phyloP scores from a whole-genome alignment of 257 asterid species.

The Solanum etuberosum region DNA sequence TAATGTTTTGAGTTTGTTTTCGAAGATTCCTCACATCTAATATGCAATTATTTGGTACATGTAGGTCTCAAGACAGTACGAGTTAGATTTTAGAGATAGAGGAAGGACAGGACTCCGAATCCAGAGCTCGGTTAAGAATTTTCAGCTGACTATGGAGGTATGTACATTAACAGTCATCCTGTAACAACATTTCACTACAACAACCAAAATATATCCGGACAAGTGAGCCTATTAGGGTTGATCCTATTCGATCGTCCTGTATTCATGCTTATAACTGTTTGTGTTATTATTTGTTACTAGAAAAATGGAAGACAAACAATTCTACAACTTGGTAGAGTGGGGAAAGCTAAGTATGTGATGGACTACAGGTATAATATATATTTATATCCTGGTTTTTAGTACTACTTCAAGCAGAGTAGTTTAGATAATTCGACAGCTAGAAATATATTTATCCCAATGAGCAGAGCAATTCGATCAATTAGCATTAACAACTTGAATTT shows the following conservation, averaged over 20 bases:
- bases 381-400: not conserved
- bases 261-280: not conserved
- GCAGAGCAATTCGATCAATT: not conserved
- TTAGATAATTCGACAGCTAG: not conserved
- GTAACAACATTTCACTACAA: not conserved
- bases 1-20: not conserved
- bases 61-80: conserved; percentile 59
- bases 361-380: conserved; percentile 56
- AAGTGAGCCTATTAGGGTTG: not conserved
- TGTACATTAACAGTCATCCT: not conserved
- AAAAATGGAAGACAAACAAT: conserved; percentile 77
- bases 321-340: conserved; percentile 86
- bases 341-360: conserved; percentile 78
- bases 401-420: not conserved
- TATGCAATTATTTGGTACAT: not conserved
- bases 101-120: conserved; percentile 70
- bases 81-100: conserved; percentile 73
- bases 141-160: conserved; percentile 80
- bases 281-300: conserved; percentile 9
- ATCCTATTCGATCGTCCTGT: not conserved
- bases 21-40: not conserved
- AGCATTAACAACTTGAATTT: not conserved
- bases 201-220: not conserved
- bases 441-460: not conserved
- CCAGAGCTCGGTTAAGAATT: conserved; percentile 83